Percentiles rank a stretch among this genome's conserved stretches.
Conservation (phyloP, 192 early-diverging fungal species). For the Umbelopsis ramanniana region DNA sequence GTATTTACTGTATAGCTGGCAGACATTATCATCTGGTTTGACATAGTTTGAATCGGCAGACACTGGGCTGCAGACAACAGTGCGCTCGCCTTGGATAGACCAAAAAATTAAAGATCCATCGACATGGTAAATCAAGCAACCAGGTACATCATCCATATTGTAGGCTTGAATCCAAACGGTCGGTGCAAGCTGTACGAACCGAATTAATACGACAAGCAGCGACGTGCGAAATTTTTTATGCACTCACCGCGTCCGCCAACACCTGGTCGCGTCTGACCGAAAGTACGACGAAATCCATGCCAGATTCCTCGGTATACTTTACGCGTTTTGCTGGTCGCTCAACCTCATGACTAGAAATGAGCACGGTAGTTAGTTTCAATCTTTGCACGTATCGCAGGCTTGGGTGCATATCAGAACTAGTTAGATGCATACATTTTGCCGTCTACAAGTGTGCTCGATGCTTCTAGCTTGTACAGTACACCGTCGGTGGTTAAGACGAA, state of each 20-base stretch:
- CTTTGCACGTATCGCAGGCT: no score
- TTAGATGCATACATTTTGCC: background rate
- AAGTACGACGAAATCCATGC: background rate
- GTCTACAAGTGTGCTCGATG: background rate
- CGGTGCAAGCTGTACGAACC: background rate
- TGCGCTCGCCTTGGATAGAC: background rate
- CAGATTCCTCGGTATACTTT: background rate
- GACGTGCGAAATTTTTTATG: background rate
- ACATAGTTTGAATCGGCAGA: background rate
- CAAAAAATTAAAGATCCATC: background rate
- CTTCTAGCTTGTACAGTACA: background rate
- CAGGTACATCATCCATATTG: background rate
- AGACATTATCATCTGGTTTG: background rate
- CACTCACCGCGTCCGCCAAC: background rate
- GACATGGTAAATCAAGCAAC: background rate
- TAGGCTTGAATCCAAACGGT: constrained; percentile 1
- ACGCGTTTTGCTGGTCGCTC: background rate
- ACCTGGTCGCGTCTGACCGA: background rate
- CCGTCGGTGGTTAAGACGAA: background rate
- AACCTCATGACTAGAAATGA: background rate
- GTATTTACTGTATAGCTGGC: background rate
- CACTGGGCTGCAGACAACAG: background rate
- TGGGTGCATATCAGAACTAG: no score
- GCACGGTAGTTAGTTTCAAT: no score
- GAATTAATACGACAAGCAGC: background rate